Percentiles rank a stretch among this genome's conserved stretches.
These are phyloP conservation scores for Komagataella pastoris DNA, from an alignment of 805 yeast genomes.

Conservation along the genomic window DNA sequence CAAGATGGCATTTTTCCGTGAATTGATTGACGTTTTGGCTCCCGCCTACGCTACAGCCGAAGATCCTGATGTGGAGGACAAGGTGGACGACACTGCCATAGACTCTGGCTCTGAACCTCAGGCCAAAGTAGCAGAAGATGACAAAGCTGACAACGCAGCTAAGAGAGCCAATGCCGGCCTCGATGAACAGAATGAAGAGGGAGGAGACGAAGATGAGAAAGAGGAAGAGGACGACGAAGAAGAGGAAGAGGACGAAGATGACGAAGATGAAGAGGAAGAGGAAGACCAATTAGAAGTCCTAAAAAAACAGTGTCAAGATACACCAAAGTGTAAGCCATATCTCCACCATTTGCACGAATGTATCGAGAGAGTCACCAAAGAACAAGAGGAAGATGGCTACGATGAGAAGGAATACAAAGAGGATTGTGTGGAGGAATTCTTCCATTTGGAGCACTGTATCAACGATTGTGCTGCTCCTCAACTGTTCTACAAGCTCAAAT, in stretches of 20 bases:
- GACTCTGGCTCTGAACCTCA: background rate
- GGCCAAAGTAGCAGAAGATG: constrained; percentile 10
- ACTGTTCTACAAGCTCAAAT: constrained; percentile 77
- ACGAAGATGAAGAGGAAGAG: constrained; percentile 41
- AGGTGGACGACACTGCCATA: background rate
- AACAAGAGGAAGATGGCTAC: constrained; percentile 73
- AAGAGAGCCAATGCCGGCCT: constrained; percentile 40
- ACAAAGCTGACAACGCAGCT: constrained; percentile 22
- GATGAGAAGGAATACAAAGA: constrained; percentile 75
- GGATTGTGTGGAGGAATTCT: constrained; percentile 96
- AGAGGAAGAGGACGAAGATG: constrained; percentile 24
- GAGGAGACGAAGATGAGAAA: constrained; percentile 54
- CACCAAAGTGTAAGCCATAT: constrained; percentile 54
- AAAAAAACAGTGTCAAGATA: constrained; percentile 55
- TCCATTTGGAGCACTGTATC: constrained; percentile 90
- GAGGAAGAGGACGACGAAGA: constrained; percentile 39
- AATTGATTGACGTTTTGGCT: constrained; percentile 64
- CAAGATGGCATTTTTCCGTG: constrained; percentile 37
- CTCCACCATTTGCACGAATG: constrained; percentile 91
- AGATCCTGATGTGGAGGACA: background rate
- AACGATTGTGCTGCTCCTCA: constrained; percentile 88
- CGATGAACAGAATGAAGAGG: constrained; percentile 52
- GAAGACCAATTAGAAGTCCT: constrained; percentile 54
- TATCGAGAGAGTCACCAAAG: constrained; percentile 87
- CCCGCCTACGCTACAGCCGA: constrained; percentile 33